Evolutionary conservation across 2,329 filamentous ascomycete genomes (phyloP).

Genomic region (Aspergillus eucalypticola): DNA sequence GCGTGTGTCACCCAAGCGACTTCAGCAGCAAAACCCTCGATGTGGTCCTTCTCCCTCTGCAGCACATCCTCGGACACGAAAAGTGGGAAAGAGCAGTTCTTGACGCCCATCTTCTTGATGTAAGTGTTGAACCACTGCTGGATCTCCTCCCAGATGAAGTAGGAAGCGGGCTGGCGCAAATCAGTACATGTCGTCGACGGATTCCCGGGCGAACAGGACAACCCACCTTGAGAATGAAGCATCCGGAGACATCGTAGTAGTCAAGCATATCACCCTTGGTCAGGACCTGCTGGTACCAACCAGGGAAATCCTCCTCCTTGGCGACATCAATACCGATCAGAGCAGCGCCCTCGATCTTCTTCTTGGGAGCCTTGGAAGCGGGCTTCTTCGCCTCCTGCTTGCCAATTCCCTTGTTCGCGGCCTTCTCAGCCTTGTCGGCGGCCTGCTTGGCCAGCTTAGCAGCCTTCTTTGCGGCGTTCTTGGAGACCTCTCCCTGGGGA

Average conservation of each 20-base stretch:
- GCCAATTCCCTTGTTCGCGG: slow-evolving; percentile 44
- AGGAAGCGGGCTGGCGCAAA: slow-evolving; percentile 58
- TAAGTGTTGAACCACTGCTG: slow-evolving; percentile 59
- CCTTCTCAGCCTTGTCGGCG: slow-evolving; percentile 43
- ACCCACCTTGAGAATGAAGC: slow-evolving; percentile 81
- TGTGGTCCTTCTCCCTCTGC: slow-evolving; percentile 85
- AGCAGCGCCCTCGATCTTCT: slow-evolving; percentile 61
- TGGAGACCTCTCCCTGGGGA: slow-evolving; percentile 37
- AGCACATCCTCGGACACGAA: slow-evolving; percentile 92
- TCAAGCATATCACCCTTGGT: slow-evolving; percentile 97
- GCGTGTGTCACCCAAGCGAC: slow-evolving; percentile 55
- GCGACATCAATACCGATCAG: slow-evolving; percentile 84
- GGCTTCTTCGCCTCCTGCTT: slow-evolving; percentile 49
- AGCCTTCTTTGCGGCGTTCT: slow-evolving; percentile 31
- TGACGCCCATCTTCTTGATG: slow-evolving; percentile 89
- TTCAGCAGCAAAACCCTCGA: slow-evolving; percentile 92
- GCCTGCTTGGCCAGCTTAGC: slow-evolving; percentile 27
- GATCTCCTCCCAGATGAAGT: slow-evolving; percentile 68
- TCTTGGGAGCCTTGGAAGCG: slow-evolving; percentile 46
- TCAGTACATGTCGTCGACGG: slow-evolving; percentile 11
- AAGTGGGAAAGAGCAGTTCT: slow-evolving; percentile 95
- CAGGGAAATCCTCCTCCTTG: slow-evolving; percentile 83
- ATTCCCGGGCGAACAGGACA: background rate
- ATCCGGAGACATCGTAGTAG: slow-evolving; percentile 97
- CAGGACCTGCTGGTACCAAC: slow-evolving; percentile 98